Base-by-base conservation (phyloP, 1,139 yeast genomes). In the Pichia sp. region DNA sequence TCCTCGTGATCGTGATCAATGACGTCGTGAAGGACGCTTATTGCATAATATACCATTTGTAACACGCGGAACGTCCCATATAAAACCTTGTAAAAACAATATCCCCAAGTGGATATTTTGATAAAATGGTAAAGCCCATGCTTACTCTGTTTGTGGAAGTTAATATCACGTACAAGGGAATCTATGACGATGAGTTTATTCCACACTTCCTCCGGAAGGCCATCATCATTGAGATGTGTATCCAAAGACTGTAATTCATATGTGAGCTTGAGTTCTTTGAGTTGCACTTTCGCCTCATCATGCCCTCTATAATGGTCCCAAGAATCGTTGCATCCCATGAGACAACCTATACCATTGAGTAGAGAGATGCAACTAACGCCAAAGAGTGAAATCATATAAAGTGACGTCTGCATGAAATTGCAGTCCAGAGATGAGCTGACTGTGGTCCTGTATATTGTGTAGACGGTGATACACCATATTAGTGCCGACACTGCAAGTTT, bases 1-100 rank as follows among this genome's bases (percentile, higher is more conserved):
- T 11, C 32, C 30, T 11, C 6, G 9, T 17, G 14, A 4, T 24
- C 15, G 5, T 14, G 7, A 13, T 24, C 17, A 7, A 24, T 24
- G 14, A 10, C 7, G 2, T 13, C 15, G 7, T 9, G 7, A 13
- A 13, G 3, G 12, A 32, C 9, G 3, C 26, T 44, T 26, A 19
- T 37, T 32, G 35, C 25, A 26, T n/a, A 22, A 33, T 30, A 29
- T 29, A 40, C 29, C 5, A 35, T 7, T 18, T 33, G 23, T 6
- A 30, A 15, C 9, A 22, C 19, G 13, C 32, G 14, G 3, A 41
- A 15, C 8, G 34, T 24, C 16, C 39, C 43, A 49, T 67, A 73
- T 32, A 72, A 35, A 7, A 80, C 64, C 34, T 86, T 63, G 58
- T 81, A 82, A 27, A 77, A 50, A 58, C 91, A 81, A 60, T 81